Evolutionary conservation across 805 yeast genomes (phyloP), one percentile per base, ranked within the genome.

Genomic region (Candida sithepensis): DNA sequence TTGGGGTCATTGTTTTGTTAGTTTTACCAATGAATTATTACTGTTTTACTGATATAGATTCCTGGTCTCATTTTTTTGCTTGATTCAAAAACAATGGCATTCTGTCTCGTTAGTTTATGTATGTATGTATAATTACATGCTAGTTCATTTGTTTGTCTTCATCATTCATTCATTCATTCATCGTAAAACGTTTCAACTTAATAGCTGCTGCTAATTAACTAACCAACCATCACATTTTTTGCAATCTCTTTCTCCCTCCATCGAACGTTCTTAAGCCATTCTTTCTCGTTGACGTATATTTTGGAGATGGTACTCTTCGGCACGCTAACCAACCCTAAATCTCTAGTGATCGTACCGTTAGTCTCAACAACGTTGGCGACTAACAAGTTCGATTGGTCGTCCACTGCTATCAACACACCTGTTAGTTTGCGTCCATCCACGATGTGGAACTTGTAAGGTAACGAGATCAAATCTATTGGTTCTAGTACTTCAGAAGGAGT

Each of bases 311-410:
- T 64, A 1, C 54, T 52, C 44, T 67, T 63, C 0, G 81, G 82
- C 2, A 79, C 71, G 53, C 83, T 77, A n/a, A 79, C 81, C 9
- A 79, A 58, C 0, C 84, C 84, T 37, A 78, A 55, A 40, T 69
- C 70, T 51, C 84, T 65, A 23, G 49, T 44, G 14, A 52, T 51
- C 9, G 41, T 39, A 13, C 52, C 56, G 14, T 49, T 50, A 1
- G 43, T 37, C 26, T 74, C 79, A 12, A 49, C 51, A 9, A 68
- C 74, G 46, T 69, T 66, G 34, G 75, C 68, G 20, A 74, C 50
- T 18, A 75, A 56, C 5, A 74, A 44, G 46, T 74, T 75, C 18
- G 69, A 59, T 46, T 71, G 72, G 28, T 74, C 73, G 52, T 75
- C 79, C 3, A 71, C 56, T 1, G 79, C 74, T 12, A 73, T 67